Base-by-base conservation (phyloP, 768 basidiomycete species). In the Leccinum obscurum region DNA sequence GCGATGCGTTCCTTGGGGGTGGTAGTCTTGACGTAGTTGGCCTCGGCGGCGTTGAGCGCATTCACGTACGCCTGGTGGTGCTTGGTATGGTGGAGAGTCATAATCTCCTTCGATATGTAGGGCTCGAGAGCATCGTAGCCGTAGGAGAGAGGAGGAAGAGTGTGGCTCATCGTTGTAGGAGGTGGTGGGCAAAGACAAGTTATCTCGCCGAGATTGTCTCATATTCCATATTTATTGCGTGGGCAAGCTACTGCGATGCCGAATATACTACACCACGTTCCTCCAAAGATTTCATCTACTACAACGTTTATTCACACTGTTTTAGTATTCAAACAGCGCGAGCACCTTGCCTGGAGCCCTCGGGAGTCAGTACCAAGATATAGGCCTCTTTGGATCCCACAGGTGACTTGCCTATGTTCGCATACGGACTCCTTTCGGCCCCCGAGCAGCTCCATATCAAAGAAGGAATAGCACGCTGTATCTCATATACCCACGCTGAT, bases 61-160 rank as follows among this genome's bases (percentile, higher is more conserved):
- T 86, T 95, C 57, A 96, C 92, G 69, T 97, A 97, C 56, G 93
- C 89, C 81, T 95, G 93, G 72, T 98, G 95, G 73, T 98, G 95
- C 81, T 95, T 95, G 63, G 81, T 85, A 81, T 98, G 95, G 77
- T 98, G 95, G 54, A 96, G 90, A 58, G 79, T 83, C 95, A 96
- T 98, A 78, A 97, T 98, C 78, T 95, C 84, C 72, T 81, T 72
- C 37, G 86, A 90, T 79, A 98, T 96, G 79, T 86, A 88, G n/a
- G 95, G 95, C 81, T 95, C 92, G 71, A 98, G 92, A 55, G 85
- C 95, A 80, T 95, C 78, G 78, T 95, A 95, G 6, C 79, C 68
- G 74, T 93, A 95, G 6, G 87, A 86, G 34, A 93, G 85, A 62
- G 80, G 77, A 24, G 92, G 92, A 37, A 94, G 85, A 50, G 77